These are phyloP conservation scores for Castanea mollissima DNA, from an alignment of 306 rosid genomes.

Conservation along the genomic window DNA sequence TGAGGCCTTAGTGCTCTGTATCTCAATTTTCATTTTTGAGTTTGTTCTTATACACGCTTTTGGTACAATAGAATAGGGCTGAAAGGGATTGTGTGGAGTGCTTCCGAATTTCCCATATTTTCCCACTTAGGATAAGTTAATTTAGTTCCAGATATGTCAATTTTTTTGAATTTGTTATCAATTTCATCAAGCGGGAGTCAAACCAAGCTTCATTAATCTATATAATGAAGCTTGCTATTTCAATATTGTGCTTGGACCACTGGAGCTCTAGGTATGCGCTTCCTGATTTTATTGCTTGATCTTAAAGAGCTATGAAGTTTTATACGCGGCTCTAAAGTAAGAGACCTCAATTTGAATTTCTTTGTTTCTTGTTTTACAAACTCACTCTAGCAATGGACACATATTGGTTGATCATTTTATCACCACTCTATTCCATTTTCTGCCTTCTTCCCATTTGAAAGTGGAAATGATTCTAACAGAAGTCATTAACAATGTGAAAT, in stretches of 20 bases:
- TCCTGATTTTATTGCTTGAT: neutral
- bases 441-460: neutral
- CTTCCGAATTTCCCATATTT: neutral
- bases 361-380: neutral
- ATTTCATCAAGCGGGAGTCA: neutral
- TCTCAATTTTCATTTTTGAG: neutral
- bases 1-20: neutral
- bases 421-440: neutral
- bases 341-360: neutral
- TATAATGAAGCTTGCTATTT: neutral
- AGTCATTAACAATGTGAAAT: neutral
- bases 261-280: neutral
- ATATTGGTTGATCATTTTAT: neutral
- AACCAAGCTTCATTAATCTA: neutral
- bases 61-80: neutral
- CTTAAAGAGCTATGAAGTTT: neutral
- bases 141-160: neutral
- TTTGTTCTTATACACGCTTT: neutral
- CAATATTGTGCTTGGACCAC: neutral
- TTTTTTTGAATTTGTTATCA: neutral
- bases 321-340: neutral
- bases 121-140: neutral
- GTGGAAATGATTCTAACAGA: conserved; percentile 6
- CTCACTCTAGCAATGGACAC: neutral
- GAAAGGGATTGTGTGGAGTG: neutral